Percentiles rank a stretch among this genome's conserved stretches.
These are phyloP conservation scores for Nakazawaea populi DNA, from an alignment of 805 yeast genomes.

Conservation along the genomic window DNA sequence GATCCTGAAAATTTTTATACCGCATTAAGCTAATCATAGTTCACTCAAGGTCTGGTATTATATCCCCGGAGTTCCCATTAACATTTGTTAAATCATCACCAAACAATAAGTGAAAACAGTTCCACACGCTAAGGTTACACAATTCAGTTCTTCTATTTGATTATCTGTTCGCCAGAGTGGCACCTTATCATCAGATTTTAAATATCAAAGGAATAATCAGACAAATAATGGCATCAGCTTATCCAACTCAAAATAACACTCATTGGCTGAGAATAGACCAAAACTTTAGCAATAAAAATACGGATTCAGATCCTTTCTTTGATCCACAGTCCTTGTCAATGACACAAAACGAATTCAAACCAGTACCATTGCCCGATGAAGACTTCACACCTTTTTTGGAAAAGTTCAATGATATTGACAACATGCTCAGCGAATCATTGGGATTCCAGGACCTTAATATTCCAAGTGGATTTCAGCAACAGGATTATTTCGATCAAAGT, in stretches of 20 bases:
- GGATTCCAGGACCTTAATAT: constrained; percentile 59
- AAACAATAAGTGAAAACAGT: not conserved
- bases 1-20: constrained; percentile 4
- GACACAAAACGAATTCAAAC: constrained; percentile 20
- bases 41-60: not conserved
- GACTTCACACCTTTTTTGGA: constrained; percentile 41
- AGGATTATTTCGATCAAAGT: constrained; percentile 11
- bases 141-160: no score
- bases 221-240: constrained; percentile 3
- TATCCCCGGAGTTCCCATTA: not conserved
- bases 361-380: constrained; percentile 47
- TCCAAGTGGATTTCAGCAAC: constrained; percentile 27
- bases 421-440: constrained; percentile 50
- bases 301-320: constrained; percentile 14
- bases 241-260: not conserved
- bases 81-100: not conserved
- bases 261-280: not conserved
- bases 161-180: no score
- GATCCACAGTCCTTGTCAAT: constrained; percentile 28
- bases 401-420: constrained; percentile 48
- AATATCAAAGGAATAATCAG: not conserved
- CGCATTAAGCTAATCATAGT: not conserved
- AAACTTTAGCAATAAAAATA: not conserved
- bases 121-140: no score
- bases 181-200: no score